Base-by-base conservation (phyloP, 371 early-diverging fungal species). In the Apophysomyces variabilis region DNA sequence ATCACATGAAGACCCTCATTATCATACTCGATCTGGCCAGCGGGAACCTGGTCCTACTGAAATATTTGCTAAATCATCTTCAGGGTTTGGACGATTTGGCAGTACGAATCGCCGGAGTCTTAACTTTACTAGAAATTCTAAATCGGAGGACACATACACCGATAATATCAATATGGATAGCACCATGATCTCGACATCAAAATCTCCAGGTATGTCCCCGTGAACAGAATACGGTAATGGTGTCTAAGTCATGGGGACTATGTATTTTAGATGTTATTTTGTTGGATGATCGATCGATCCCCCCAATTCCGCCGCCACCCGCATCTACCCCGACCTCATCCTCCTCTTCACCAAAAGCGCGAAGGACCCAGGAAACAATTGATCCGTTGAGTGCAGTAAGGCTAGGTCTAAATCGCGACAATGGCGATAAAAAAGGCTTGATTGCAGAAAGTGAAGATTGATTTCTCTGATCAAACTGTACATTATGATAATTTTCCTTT, bases 21-120 rank as follows among this genome's bases (percentile, higher is more conserved):
- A 50, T 50, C 54, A 18, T 50, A 9, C 54, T 50, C 54, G 32
- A 26, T 7, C 69, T 62, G 61, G 62, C 14, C 41, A 44, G 13
- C 50, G 68, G 9, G 64, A 68, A 16, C 73, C 71, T 43, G 69
- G 76, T 38, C 71, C 73, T 14, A 50, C 54, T 4, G 54, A 50
- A 21, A 26, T 50, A 16, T 50, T 50, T 50, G 54, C 54, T 11
- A 50, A 50, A 21, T 26, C 54, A 1, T 50, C 54, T 21, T 50
- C 21, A 26, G 21, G 21, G 9, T 50, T 50, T 21, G 54, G 54
- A 11, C 54, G 54, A 26, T 21, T 7, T 21, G 16, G 21, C 54
- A 50, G 11, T 26, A 18, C 54, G 9, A 21, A 16, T 9, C 54
- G 54, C 54, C 54, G 54, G 54, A 50, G 54, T 21, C 21, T 50